Evolutionary conservation across 1,139 yeast species (phyloP), one percentile per base, ranked within the genome.

Genomic region (Candida tropicalis): DNA sequence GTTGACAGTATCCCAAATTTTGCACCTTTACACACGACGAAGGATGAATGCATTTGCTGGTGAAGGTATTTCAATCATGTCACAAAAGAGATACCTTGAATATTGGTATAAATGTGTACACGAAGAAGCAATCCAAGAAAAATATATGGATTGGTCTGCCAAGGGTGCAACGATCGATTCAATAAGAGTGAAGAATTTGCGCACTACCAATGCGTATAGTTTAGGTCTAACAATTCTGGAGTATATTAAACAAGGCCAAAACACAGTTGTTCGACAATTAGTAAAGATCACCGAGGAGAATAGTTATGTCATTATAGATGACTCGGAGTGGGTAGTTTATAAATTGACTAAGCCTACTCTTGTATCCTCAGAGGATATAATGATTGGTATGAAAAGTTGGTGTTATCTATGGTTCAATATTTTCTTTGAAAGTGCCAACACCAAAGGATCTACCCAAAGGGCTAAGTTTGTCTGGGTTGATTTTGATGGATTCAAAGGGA

Each of bases 401-500:
- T 46, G 48, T 34, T 51, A 49, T 36, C 13, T 49, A 15, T 51
- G 54, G 54, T 45, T 52, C 32, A 50, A 51, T 32, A 24, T 47
- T 2, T 42, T 40, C 17, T 50, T 49, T 40, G 55, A 51, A 38
- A 24, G 22, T 12, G n/a, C n/a, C n/a, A 35, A 32, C 17, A 7
- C 13, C n/a, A 36, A 29, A 4, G 15, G 32, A 3, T 10, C n/a
- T 11, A 2, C 5, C 3, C 25, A 26, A 9, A 9, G 6, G 13
- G 34, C 35, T 20, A 15, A 6, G 5, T 41, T 55, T 18, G 18
- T 26, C 2, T 85, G 91, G 95, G 68, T 69, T 3, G 75, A 80
- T 2, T 63, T 85, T 48, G 96, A 89, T 57, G 96, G 96, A 0
- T 73, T 72, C 52, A 75, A 74, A 48, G 96, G 96, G 1, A 71